Evolutionary conservation across 345 rosid genomes (phyloP), one percentile per base, ranked within the genome.

Genomic region (Cardamine chenopodiifolia): DNA sequence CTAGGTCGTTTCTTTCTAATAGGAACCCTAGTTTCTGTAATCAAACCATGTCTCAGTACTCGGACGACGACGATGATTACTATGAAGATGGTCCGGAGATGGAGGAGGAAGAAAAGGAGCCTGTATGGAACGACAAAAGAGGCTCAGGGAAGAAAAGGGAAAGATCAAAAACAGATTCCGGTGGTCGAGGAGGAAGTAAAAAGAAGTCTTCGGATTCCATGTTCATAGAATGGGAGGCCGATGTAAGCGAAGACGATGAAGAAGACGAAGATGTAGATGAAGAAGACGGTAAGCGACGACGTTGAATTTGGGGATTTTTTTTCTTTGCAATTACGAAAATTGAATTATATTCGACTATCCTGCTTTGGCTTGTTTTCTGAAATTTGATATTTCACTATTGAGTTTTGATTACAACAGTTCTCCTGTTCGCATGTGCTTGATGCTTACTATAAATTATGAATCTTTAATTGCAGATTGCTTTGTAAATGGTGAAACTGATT

Each of bases 201-300:
- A 84, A 57, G 62, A 74, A 82, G 79, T 28, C 85, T 12, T 70
- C 74, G 14, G 72, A 39, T 6, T 58, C 14, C 85, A 79, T 66
- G 13, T 90, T 84, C 70, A 72, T 90, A 40, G 98, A 90, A 57
- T 65, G 70, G 11, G 90, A 84, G 52, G 97, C 93, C 0, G 81
- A 74, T 53, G 95, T 90, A 1, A 89, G 86, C 55, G 86, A 86
- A 32, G 98, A 87, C 18, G 91, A 86, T 0, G 96, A 88, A 0
- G 96, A 92, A 55, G 47, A 62, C 9, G 96, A 92, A 0, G 89
- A 86, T 14, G 93, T 82, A 2, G 86, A 85, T 2, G 88, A 77
- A 3, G 93, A 90, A 68, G 85, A 92, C 34, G 98, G 98, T 92
- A 81, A 52, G 50, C 20, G 1, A 40, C 12, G 0, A 28, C 12